These are phyloP conservation scores for Diaporthe sp. DNA, from an alignment of 2,329 filamentous ascomycete species.

Conservation along the genomic window DNA sequence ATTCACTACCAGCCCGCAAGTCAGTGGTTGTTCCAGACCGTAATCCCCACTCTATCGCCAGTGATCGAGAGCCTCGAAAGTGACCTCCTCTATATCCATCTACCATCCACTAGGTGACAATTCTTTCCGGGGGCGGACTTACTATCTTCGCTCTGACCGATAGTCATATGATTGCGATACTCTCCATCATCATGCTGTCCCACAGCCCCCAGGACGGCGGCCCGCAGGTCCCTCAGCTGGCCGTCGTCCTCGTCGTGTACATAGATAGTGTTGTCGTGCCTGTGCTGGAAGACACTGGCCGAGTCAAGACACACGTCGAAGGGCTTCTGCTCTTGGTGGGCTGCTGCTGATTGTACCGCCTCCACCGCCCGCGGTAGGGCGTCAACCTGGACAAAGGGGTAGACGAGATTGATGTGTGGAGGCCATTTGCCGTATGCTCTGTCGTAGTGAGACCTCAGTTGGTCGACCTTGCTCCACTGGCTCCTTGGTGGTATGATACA, in stretches of 20 bases:
- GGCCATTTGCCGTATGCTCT: slow-evolving; percentile 73
- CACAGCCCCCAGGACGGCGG: slow-evolving; percentile 53
- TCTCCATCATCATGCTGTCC: slow-evolving; percentile 45
- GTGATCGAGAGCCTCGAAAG: too few species aligned
- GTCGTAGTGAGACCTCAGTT: slow-evolving; percentile 73
- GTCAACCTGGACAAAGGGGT: slow-evolving; percentile 71
- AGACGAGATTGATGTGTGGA: slow-evolving; percentile 75
- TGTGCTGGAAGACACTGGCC: slow-evolving; percentile 63
- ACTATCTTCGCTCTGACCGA: slow-evolving; percentile 68
- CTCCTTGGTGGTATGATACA: slow-evolving; percentile 68
- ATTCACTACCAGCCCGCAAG: slow-evolving; percentile 40
- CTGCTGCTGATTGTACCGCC: slow-evolving; percentile 54
- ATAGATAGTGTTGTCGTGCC: slow-evolving; percentile 64
- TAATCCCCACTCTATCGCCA: too few species aligned
- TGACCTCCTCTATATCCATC: not conserved
- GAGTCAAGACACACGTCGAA: slow-evolving; percentile 53
- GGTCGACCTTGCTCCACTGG: slow-evolving; percentile 64
- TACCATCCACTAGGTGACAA: not conserved
- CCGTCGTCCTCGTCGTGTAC: slow-evolving; percentile 51
- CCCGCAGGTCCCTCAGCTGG: slow-evolving; percentile 52
- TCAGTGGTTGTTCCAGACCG: not conserved
- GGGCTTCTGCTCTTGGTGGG: slow-evolving; percentile 37
- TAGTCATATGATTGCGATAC: slow-evolving; percentile 68
- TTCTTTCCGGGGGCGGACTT: not conserved
- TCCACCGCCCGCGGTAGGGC: slow-evolving; percentile 59